Conservation (phyloP, 2,329 filamentous ascomycete species). For the Cercospora canescens region DNA sequence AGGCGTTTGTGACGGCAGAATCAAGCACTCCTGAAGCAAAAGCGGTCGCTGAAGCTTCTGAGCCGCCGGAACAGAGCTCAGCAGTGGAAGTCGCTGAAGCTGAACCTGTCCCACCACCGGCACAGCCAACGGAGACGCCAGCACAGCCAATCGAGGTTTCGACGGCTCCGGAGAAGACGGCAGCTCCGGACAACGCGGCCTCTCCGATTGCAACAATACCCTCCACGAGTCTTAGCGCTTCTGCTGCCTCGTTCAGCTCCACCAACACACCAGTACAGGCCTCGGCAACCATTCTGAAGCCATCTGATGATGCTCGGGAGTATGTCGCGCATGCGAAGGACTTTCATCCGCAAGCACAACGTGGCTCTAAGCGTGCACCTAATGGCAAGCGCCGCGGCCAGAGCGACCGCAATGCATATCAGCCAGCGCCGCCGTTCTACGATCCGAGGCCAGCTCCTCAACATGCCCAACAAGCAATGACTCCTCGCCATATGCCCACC, state of each 20-base stretch:
- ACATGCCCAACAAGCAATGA: neutral
- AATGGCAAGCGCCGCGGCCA: slow-evolving; percentile 10
- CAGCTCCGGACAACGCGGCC: neutral
- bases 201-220: neutral
- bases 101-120: neutral
- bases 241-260: slow-evolving; percentile 5
- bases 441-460: neutral
- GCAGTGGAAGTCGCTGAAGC: neutral
- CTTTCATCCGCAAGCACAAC: neutral
- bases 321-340: neutral
- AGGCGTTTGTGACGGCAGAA: neutral
- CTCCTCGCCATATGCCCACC: neutral
- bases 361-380: slow-evolving; percentile 9
- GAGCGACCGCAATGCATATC: neutral
- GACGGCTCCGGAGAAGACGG: too few relatives aligned
- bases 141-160: neutral
- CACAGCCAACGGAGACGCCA: neutral
- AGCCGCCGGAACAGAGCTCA: neutral
- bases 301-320: neutral
- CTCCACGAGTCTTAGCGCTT: neutral
- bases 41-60: neutral
- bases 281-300: neutral
- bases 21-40: neutral
- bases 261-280: slow-evolving; percentile 4
- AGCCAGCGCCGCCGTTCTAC: neutral